Conservation (phyloP, 192 early-diverging fungal genomes). For the Backusella westeae region DNA sequence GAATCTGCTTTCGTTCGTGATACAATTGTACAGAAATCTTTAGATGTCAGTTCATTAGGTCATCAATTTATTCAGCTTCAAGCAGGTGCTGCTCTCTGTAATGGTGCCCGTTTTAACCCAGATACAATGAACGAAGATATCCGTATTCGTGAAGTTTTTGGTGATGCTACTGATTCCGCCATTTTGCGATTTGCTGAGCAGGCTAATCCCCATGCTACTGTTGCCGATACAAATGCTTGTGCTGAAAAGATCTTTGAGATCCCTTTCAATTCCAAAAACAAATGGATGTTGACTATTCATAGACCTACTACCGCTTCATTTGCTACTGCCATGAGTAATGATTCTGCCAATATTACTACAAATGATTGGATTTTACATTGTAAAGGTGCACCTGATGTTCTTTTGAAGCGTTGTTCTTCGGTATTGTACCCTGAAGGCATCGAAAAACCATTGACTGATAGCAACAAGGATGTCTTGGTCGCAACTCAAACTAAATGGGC, state of each 20-base stretch:
- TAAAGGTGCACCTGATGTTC: conserved; percentile 83
- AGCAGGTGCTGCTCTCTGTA: conserved; percentile 52
- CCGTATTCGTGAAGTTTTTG: conserved; percentile 56
- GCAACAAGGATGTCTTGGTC: conserved; percentile 34
- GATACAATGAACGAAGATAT: conserved; percentile 38
- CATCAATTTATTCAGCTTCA: conserved; percentile 27
- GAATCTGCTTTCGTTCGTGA: conserved; percentile 24
- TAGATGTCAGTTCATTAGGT: not conserved
- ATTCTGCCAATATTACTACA: conserved; percentile 15
- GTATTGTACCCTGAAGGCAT: conserved; percentile 39
- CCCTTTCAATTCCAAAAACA: conserved; percentile 78
- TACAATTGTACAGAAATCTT: not conserved
- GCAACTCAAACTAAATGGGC: conserved; percentile 55
- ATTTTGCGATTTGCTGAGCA: conserved; percentile 68
- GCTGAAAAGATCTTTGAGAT: conserved; percentile 44
- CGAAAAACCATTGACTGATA: conserved; percentile 41
- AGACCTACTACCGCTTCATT: conserved; percentile 13
- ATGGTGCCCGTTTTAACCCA: conserved; percentile 62
- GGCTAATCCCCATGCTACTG: conserved; percentile 9
- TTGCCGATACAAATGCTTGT: conserved; percentile 7
- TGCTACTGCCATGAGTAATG: conserved; percentile 1
- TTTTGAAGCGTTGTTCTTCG: conserved; percentile 49
- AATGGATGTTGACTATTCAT: conserved; percentile 63
- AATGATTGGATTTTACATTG: conserved; percentile 50
- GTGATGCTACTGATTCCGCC: conserved; percentile 88